These are phyloP conservation scores for Podosphaera aphanis DNA, from an alignment of 2,329 filamentous ascomycete species.

Conservation along the genomic window DNA sequence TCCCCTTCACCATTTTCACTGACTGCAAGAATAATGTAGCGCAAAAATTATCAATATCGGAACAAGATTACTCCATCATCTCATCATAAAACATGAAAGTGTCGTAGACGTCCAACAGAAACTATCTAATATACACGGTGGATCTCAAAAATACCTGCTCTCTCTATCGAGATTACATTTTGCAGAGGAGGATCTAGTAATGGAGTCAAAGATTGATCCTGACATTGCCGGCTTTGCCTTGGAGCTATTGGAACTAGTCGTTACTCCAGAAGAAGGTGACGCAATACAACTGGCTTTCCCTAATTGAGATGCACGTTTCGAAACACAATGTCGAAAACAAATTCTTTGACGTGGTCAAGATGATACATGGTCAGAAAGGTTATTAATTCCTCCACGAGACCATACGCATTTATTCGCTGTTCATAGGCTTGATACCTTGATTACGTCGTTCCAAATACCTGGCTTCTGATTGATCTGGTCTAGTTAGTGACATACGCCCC, in stretches of 20 bases:
- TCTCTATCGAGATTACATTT: constrained; percentile 68
- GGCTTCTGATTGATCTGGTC: no score
- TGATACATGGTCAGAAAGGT: no score
- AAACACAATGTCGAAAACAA: no score
- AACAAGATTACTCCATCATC: constrained; percentile 34
- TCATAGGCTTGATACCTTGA: no score
- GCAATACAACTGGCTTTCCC: constrained; percentile 19
- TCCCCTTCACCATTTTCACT: constrained; percentile 1
- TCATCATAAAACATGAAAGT: constrained; percentile 35
- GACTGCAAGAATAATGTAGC: constrained; percentile 9
- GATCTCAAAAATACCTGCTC: constrained; percentile 61
- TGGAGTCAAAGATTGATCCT: constrained; percentile 54
- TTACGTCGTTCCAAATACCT: no score
- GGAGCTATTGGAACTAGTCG: constrained; percentile 53
- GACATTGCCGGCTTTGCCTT: constrained; percentile 65
- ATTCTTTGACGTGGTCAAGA: no score
- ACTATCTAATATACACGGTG: constrained; percentile 43
- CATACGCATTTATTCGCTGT: no score
- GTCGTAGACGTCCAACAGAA: constrained; percentile 47
- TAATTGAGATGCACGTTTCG: no score
- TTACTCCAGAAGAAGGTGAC: constrained; percentile 60
- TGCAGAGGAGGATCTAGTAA: constrained; percentile 49
- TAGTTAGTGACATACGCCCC: no score
- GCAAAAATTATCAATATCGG: constrained; percentile 30
- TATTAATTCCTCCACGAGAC: no score